Percentiles rank a stretch among this genome's conserved stretches.
These are phyloP conservation scores for Pythium apleroticum DNA, from an alignment of 352 stramenopile genomes.

Conservation along the genomic window DNA sequence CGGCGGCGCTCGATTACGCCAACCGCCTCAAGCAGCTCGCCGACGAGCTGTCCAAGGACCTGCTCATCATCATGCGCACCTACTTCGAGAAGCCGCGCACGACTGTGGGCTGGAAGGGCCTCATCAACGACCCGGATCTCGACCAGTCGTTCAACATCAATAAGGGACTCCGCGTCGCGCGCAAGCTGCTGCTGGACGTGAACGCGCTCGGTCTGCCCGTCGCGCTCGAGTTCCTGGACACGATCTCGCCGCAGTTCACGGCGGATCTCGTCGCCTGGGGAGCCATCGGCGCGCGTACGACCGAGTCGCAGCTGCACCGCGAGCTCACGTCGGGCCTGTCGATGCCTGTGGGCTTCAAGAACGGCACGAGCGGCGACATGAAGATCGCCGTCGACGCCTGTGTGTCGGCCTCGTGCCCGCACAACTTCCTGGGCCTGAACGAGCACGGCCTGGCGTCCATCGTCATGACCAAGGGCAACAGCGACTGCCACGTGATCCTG, in stretches of 20 bases:
- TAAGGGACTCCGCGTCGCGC: slow-evolving; percentile 81
- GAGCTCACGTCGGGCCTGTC: slow-evolving; percentile 79
- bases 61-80: slow-evolving; percentile 84
- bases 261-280: slow-evolving; percentile 80
- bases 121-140: slow-evolving; percentile 87
- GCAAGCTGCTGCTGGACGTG: slow-evolving; percentile 82
- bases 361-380: slow-evolving; percentile 74
- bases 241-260: slow-evolving; percentile 81
- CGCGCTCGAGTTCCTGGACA: slow-evolving; percentile 79
- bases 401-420: slow-evolving; percentile 62
- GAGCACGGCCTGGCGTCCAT: slow-evolving; percentile 82
- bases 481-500: slow-evolving; percentile 84
- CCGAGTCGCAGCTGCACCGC: slow-evolving; percentile 80
- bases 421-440: slow-evolving; percentile 85
- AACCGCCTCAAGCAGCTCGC: slow-evolving; percentile 54
- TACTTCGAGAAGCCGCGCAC: slow-evolving; percentile 89
- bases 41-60: slow-evolving; percentile 54
- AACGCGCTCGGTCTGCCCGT: slow-evolving; percentile 79
- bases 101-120: slow-evolving; percentile 81
- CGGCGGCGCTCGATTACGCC: slow-evolving; percentile 74
- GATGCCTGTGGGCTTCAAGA: slow-evolving; percentile 87
- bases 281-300: slow-evolving; percentile 82
- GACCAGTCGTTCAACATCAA: slow-evolving; percentile 88
- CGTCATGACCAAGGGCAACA: slow-evolving; percentile 84
- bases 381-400: slow-evolving; percentile 82